Percentiles rank a stretch among this genome's conserved stretches.
phyloP scores from a whole-genome alignment of 108 stramenopile genomes.

The Nitzschia inconspicua region DNA sequence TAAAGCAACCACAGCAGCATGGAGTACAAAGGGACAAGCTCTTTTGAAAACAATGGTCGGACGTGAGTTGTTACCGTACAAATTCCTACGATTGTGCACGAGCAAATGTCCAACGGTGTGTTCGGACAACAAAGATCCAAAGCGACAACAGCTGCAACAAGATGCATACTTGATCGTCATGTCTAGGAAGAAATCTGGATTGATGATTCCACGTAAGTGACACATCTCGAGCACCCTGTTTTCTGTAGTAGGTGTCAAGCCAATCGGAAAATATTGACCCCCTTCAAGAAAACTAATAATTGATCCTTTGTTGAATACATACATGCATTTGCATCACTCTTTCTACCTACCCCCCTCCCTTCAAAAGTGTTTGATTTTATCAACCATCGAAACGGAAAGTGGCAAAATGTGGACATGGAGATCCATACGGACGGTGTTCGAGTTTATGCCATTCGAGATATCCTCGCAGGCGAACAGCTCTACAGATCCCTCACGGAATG shows the following conservation, averaged over 20 bases:
- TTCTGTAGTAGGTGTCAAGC: no score
- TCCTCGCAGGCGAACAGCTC: conserved; percentile 7
- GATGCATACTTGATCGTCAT: conserved; percentile 50
- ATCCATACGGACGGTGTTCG: conserved; percentile 14
- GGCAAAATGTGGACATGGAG: conserved; percentile 23
- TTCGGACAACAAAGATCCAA: no score
- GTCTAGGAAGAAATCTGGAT: conserved; percentile 47
- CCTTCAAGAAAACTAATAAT: no score
- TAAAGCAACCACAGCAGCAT: conserved; percentile 43
- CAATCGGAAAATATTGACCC: no score
- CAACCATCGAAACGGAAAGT: conserved; percentile 51
- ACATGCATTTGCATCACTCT: no score
- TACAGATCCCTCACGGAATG: conserved; percentile 4
- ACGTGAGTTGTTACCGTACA: background rate
- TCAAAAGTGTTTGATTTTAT: conserved; percentile 62
- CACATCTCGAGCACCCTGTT: no score
- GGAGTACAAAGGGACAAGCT: conserved; percentile 39
- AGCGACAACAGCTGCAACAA: no score
- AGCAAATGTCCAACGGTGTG: no score
- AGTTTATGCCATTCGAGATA: conserved; percentile 25
- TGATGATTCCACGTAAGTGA: conserved; percentile 78
- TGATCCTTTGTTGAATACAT: no score
- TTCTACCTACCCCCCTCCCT: no score
- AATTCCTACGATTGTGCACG: no score
- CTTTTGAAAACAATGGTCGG: conserved; percentile 32